Conservation (phyloP, 2,329 filamentous ascomycete genomes). For the Cladosporium sp. region DNA sequence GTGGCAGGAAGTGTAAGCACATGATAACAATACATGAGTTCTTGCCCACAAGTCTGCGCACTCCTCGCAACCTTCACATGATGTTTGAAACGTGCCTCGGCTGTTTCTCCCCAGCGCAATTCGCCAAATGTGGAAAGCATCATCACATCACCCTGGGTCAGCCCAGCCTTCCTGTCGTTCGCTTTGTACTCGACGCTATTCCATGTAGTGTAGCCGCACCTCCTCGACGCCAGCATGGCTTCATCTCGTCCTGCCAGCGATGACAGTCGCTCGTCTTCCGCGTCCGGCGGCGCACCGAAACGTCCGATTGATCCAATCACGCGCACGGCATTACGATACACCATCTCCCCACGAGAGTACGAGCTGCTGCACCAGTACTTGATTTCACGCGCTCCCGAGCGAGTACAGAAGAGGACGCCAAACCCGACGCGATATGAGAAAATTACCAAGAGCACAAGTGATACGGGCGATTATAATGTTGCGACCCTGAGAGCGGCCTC, state of each 20-base stretch:
- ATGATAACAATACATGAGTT: too few species aligned
- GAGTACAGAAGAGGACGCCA: conserved; percentile 50
- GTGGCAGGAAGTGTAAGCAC: too few species aligned
- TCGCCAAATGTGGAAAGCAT: neutral
- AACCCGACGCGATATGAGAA: conserved; percentile 50
- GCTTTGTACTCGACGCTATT: neutral
- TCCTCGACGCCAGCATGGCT: neutral
- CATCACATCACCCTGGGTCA: neutral
- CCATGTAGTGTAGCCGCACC: neutral
- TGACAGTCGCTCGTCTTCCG: conserved; percentile 10
- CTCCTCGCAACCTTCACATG: neutral
- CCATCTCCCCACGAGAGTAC: conserved; percentile 78
- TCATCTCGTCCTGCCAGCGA: conserved; percentile 4
- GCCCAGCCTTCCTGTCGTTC: neutral
- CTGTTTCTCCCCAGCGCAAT: neutral
- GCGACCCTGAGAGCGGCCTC: conserved; percentile 44
- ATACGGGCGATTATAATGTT: conserved; percentile 41
- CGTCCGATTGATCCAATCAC: conserved; percentile 62
- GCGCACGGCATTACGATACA: conserved; percentile 82
- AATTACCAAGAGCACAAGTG: conserved; percentile 33
- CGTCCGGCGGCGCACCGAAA: conserved; percentile 19
- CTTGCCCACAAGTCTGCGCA: too few species aligned
- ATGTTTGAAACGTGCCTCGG: neutral
- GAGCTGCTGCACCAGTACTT: conserved; percentile 78
- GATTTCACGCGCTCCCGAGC: conserved; percentile 63